These are phyloP conservation scores for Daldinia grandis DNA, from an alignment of 495 filamentous ascomycete genomes.

Conservation along the genomic window DNA sequence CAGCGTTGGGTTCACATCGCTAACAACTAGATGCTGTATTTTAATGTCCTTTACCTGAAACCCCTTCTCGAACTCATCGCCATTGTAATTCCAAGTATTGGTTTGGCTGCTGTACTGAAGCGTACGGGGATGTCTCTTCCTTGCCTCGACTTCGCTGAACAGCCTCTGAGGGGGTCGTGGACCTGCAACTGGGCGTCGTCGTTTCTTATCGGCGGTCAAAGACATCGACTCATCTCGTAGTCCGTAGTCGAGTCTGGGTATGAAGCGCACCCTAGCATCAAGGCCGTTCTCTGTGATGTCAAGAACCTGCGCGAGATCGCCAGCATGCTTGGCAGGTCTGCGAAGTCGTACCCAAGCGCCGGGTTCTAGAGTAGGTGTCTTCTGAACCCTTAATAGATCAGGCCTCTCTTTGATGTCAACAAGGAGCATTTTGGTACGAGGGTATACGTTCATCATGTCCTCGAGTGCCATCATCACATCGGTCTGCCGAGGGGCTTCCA, in stretches of 20 bases:
- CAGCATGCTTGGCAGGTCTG: constrained; percentile 79
- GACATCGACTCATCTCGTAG: constrained; percentile 72
- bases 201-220: constrained; percentile 70
- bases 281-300: constrained; percentile 93
- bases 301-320: constrained; percentile 91
- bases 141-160: constrained; percentile 93
- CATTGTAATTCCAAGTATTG: constrained; percentile 83
- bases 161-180: constrained; percentile 86
- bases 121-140: constrained; percentile 82
- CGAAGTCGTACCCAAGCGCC: constrained; percentile 92
- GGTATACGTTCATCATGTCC: constrained; percentile 84
- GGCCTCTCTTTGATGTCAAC: constrained; percentile 99
- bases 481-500: constrained; percentile 85
- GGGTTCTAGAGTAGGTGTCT: constrained; percentile 83
- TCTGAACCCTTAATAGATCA: constrained; percentile 87
- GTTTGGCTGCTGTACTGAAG: constrained; percentile 67
- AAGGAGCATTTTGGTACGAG: constrained; percentile 79
- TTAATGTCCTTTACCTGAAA: constrained; percentile 95
- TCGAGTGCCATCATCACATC: constrained; percentile 85
- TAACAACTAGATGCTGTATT: constrained; percentile 80
- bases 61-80: constrained; percentile 89
- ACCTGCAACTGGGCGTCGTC: constrained; percentile 73
- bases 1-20: constrained; percentile 89
- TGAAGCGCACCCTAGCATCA: constrained; percentile 82
- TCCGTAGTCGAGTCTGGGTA: constrained; percentile 93